These are phyloP conservation scores for Liriodendron chinense DNA, from an alignment of 164 flowering plant species.

Conservation along the genomic window DNA sequence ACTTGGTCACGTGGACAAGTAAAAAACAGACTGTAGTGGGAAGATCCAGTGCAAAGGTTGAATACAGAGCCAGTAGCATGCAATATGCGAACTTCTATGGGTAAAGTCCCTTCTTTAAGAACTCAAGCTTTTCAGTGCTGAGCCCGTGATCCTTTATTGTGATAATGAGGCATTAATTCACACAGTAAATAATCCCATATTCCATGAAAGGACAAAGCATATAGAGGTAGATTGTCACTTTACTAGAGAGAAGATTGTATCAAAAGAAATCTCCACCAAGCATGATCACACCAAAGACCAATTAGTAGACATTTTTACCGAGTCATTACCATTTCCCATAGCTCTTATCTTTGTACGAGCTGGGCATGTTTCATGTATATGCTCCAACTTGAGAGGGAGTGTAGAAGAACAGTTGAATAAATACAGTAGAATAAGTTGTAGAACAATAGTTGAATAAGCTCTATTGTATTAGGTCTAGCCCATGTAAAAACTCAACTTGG, in stretches of 20 bases:
- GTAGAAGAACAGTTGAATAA: neutral
- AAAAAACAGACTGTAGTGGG: neutral
- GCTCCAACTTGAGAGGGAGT: neutral
- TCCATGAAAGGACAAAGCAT: neutral
- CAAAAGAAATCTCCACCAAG: neutral
- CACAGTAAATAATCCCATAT: neutral
- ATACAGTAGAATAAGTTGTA: neutral
- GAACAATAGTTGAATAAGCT: neutral
- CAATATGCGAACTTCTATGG: neutral
- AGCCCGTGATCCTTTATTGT: neutral
- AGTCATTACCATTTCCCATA: neutral
- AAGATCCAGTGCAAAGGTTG: neutral
- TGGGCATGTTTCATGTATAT: neutral
- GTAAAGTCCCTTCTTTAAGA: neutral
- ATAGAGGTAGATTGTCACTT: neutral
- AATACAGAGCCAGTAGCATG: neutral
- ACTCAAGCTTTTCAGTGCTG: neutral
- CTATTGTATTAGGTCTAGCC: neutral
- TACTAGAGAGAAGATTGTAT: neutral
- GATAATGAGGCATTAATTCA: neutral
- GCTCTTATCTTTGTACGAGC: neutral
- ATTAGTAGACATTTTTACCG: neutral
- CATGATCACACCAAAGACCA: neutral
- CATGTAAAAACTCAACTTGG: neutral
- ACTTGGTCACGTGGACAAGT: neutral